Evolutionary conservation across 805 yeast species (phyloP).

Genomic region (Metschnikowia kofuensis): DNA sequence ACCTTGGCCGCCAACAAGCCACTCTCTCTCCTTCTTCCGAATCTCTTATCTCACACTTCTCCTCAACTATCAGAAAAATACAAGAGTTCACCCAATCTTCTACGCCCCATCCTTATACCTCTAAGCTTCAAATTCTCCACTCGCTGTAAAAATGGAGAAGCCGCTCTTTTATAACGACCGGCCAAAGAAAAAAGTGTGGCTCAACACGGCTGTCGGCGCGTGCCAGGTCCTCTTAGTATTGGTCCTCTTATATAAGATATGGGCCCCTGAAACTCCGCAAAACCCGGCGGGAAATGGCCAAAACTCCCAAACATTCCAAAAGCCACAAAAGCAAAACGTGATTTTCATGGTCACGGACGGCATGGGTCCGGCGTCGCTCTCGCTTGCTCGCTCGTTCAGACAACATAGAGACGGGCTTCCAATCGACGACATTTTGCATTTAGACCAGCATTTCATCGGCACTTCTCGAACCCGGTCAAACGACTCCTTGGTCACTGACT

Average conservation of each 20-base stretch:
- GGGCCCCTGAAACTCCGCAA: not conserved
- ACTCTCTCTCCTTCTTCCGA: not conserved
- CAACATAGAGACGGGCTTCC: constrained; percentile 58
- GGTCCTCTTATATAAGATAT: not conserved
- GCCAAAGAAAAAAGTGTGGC: constrained; percentile 2
- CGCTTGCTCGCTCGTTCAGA: constrained; percentile 72
- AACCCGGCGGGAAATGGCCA: not conserved
- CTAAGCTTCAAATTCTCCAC: no score
- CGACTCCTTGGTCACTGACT: constrained; percentile 78
- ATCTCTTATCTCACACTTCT: not conserved
- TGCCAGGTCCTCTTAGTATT: not conserved
- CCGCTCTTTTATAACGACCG: constrained; percentile 7
- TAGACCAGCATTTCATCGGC: constrained; percentile 76
- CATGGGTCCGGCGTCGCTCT: constrained; percentile 89
- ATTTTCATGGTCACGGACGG: constrained; percentile 92
- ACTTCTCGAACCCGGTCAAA: constrained; percentile 81
- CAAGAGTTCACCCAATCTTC: not conserved
- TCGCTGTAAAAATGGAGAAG: not conserved
- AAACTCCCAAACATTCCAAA: not conserved
- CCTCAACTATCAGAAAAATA: not conserved
- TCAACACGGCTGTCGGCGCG: not conserved
- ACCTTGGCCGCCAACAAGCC: not conserved
- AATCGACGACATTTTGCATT: constrained; percentile 51
- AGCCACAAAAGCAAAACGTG: constrained; percentile 59
- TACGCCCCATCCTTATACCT: no score